A percentile compares a stretch with the other conserved stretches of the same genome.
phyloP scores from a whole-genome alignment of 345 rosid species.

The Syzygium jambos region DNA sequence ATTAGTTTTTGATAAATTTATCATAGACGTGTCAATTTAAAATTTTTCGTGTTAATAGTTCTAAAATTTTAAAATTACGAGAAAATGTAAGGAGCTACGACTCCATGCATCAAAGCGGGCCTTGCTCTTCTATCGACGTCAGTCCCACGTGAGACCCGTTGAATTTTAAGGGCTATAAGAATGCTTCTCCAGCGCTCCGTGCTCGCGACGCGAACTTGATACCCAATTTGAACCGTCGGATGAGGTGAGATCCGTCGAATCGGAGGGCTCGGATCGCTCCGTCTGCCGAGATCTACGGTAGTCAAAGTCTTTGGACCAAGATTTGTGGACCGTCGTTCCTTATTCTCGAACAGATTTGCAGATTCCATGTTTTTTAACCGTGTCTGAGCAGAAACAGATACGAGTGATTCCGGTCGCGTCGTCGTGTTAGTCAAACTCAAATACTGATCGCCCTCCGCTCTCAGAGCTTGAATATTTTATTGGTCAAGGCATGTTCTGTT shows the following conservation, averaged over 20 bases:
- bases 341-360: background rate
- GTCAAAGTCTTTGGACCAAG: background rate
- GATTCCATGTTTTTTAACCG: background rate
- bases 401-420: background rate
- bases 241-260: background rate
- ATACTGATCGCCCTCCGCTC: background rate
- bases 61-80: background rate
- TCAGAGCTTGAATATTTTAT: background rate
- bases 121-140: background rate
- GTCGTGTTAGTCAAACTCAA: background rate
- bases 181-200: background rate
- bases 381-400: background rate
- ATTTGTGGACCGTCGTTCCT: background rate
- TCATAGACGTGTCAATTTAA: too few relatives aligned
- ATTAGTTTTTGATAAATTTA: too few relatives aligned
- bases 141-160: background rate
- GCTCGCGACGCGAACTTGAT: too few relatives aligned
- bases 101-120: background rate
- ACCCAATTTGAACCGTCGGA: background rate
- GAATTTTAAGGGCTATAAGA: background rate
- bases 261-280: background rate
- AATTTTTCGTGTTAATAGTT: too few relatives aligned
- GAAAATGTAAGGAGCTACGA: background rate
- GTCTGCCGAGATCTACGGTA: background rate
- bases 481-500: background rate